Conservation (phyloP, 2,329 filamentous ascomycete species). For the Venturiaceae sp. region DNA sequence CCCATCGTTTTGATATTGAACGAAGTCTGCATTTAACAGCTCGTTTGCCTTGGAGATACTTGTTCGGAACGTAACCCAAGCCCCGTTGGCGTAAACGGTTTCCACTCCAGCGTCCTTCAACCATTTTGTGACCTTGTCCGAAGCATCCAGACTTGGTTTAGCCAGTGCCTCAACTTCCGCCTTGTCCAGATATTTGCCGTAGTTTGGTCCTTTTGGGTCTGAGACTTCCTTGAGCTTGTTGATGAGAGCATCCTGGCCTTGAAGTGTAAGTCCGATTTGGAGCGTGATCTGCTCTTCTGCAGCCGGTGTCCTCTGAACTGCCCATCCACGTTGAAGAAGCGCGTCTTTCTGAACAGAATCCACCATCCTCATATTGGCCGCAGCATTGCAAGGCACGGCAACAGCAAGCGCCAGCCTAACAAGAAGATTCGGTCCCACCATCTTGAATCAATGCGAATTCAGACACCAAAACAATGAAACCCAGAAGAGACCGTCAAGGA, state of each 20-base stretch:
- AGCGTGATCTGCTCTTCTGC: conserved; percentile 16
- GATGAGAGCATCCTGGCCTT: conserved; percentile 25
- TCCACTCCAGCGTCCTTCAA: conserved; percentile 29
- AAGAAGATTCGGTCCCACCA: background rate
- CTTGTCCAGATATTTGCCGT: conserved; percentile 39
- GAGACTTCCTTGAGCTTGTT: conserved; percentile 30
- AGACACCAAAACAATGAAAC: background rate
- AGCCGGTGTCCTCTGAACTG: background rate
- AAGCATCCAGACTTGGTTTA: conserved; percentile 26
- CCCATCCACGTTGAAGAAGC: conserved; percentile 4
- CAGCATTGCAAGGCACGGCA: background rate
- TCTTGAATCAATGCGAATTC: background rate
- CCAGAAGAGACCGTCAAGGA: background rate
- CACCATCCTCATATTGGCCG: conserved; percentile 7
- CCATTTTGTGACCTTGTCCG: conserved; percentile 31
- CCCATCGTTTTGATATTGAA: conserved; percentile 31
- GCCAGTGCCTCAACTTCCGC: conserved; percentile 34
- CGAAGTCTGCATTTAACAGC: conserved; percentile 40
- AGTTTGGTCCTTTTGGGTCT: conserved; percentile 35
- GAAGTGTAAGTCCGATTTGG: conserved; percentile 21
- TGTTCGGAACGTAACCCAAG: conserved; percentile 32
- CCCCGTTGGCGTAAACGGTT: conserved; percentile 24
- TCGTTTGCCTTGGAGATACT: conserved; percentile 31
- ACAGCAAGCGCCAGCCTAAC: background rate
- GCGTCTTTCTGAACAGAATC: background rate